Evolutionary conservation across 495 filamentous ascomycete species (phyloP), one percentile per base, ranked within the genome.

Genomic region (Patellaria atrata): DNA sequence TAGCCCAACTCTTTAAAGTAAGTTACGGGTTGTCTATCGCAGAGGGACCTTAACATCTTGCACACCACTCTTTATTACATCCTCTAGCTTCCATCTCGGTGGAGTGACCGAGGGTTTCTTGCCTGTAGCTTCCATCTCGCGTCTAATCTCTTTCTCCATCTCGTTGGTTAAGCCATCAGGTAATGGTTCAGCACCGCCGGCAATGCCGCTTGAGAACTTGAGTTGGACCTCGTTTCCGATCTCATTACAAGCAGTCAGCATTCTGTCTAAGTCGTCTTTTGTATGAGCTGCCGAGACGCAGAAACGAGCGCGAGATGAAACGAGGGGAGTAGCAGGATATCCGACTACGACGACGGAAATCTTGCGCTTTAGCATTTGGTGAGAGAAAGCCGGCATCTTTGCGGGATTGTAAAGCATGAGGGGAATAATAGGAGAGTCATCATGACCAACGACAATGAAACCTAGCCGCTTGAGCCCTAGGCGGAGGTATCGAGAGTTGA

Each of bases 281-380:
- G 84, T 97, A 61, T 97, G 89, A 3, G 89, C 81, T 10, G 89
- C 80, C 8, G 83, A 93, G 17, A 97, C 76, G 59, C 89, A 97
- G 65, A 97, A 93, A 28, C 89, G 75, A 26, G 85, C 89, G 23
- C 89, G 75, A 4, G 91, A 94, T 30, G 79, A 86, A 38, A 94
- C 84, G 34, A 97, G 68, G 3, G 89, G 89, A n/a, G 89, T 97
- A 12, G 89, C 89, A 1, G 89, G 89, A 51, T 97, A 97, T 29
- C 89, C 91, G 40, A 97, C 89, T 23, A 97, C 79, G 28, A 97
- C 89, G 28, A 96, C 84, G n/a, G 87, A 87, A 41, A 97, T 96
- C 59, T 93, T 94, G 44, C 89, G 82, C 50, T 76, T 77, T 21
- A 96, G 70, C 89, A 97, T 96, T 57, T 96, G 87, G 55, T 92